Percentiles rank a stretch among this genome's conserved stretches.
phyloP scores from a whole-genome alignment of 176 grass and related monocot species.

The Poa annua region DNA sequence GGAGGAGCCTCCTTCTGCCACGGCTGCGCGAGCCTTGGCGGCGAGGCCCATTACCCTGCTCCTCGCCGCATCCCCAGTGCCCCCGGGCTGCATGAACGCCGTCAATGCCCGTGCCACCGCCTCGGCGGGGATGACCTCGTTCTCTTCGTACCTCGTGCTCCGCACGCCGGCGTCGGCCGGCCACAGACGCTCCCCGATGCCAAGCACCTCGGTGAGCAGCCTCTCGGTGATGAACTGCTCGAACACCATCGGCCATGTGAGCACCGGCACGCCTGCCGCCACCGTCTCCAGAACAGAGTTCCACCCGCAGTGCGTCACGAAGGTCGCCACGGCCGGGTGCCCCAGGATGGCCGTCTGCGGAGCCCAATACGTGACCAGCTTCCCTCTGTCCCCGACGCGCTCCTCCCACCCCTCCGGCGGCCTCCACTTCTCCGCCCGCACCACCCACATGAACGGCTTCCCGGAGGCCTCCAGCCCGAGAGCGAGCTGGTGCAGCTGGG shows the following conservation, averaged over 20 bases:
- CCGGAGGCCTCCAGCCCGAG: constrained; percentile 37
- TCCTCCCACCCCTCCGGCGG: neutral
- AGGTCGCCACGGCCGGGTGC: constrained; percentile 12
- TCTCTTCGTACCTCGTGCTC: constrained; percentile 15
- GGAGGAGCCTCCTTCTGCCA: constrained; percentile 39
- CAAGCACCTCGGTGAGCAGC: constrained; percentile 32
- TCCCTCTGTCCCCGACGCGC: neutral
- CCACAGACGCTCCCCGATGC: neutral
- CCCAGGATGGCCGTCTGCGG: constrained; percentile 27
- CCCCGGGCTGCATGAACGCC: constrained; percentile 34
- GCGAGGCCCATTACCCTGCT: constrained; percentile 27
- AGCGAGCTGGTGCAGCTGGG: constrained; percentile 33
- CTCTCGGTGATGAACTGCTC: constrained; percentile 47
- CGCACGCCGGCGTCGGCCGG: constrained; percentile 16
- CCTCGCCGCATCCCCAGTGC: constrained; percentile 20
- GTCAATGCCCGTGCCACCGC: constrained; percentile 23
- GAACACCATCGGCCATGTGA: constrained; percentile 55
- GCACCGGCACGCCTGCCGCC: constrained; percentile 38
- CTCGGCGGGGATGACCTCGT: neutral
- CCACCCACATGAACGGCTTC: constrained; percentile 37
- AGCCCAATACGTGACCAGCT: constrained; percentile 20
- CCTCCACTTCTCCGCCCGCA: neutral
- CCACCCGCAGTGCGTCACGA: constrained; percentile 57
- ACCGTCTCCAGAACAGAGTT: constrained; percentile 44
- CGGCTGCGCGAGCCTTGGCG: neutral